Conservation (phyloP, 2,329 filamentous ascomycete genomes). For the Trichoderma lentiforme region DNA sequence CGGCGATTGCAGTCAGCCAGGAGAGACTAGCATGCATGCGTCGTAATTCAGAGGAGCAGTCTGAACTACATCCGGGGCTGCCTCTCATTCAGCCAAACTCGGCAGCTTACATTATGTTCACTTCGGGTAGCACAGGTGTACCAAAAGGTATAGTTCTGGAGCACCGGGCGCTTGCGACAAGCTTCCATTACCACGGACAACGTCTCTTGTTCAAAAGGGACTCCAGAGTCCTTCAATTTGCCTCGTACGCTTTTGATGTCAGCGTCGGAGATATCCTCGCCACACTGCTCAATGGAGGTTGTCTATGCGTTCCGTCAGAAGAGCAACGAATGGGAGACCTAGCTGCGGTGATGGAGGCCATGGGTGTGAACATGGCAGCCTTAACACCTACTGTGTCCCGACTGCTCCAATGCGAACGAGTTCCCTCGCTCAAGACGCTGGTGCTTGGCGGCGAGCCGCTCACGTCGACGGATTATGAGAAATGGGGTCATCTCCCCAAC, state of each 20-base stretch:
- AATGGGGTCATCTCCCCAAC: no score
- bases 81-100: background rate
- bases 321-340: constrained; percentile 4
- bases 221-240: constrained; percentile 17
- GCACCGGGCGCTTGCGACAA: constrained; percentile 15
- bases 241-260: constrained; percentile 21
- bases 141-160: constrained; percentile 24
- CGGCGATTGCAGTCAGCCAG: no score
- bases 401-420: background rate
- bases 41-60: background rate
- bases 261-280: constrained; percentile 17
- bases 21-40: background rate
- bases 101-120: constrained; percentile 18
- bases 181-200: background rate
- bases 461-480: no score
- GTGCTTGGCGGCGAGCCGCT: no score
- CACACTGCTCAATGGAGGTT: constrained; percentile 5
- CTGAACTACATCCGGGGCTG: background rate
- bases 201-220: no score
- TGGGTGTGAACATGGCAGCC: no score
- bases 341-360: no score
- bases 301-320: constrained; percentile 20
- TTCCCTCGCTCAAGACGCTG: no score
- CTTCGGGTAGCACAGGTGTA: constrained; percentile 23
- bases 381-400: no score